Percentiles rank a stretch among this genome's conserved stretches.
Conservation (phyloP, 106 monocot species). For the Allium fistulosum region DNA sequence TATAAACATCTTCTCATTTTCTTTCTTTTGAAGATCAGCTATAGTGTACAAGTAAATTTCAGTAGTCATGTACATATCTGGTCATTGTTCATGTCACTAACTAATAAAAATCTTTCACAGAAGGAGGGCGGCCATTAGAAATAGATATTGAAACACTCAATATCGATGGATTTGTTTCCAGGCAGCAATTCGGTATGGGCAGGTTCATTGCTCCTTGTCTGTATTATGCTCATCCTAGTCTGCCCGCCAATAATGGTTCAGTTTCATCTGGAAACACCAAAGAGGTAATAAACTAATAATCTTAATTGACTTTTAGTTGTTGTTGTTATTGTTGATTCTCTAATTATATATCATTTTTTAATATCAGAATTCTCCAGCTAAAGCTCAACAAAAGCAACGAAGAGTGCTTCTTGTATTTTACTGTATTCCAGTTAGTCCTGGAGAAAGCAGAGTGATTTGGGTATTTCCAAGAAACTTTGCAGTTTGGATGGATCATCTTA, state of each 20-base stretch:
- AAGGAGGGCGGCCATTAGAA: slow-evolving; percentile 57
- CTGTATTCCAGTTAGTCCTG: slow-evolving; percentile 83
- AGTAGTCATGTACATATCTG: neutral
- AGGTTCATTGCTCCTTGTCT: slow-evolving; percentile 73
- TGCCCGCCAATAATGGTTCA: neutral
- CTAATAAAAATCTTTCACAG: slow-evolving; percentile 39
- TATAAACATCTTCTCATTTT: slow-evolving; percentile 6
- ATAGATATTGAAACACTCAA: slow-evolving; percentile 36
- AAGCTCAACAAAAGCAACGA: slow-evolving; percentile 14
- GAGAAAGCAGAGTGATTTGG: slow-evolving; percentile 77
- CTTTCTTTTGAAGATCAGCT: neutral
- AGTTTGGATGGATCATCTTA: slow-evolving; percentile 50
- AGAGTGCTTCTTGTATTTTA: slow-evolving; percentile 46
- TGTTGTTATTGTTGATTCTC: neutral
- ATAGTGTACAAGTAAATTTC: neutral
- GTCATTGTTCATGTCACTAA: neutral
- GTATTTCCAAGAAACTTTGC: slow-evolving; percentile 66
- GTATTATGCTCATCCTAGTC: slow-evolving; percentile 22
- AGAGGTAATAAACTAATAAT: slow-evolving; percentile 18
- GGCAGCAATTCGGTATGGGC: slow-evolving; percentile 17
- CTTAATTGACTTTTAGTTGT: neutral
- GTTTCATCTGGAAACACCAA: slow-evolving; percentile 15
- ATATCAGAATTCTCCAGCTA: slow-evolving; percentile 22
- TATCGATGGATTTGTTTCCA: slow-evolving; percentile 42
- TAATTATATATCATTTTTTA: neutral